Evolutionary conservation across 164 flowering plant species (phyloP).

Genomic region (Kalanchoe fedtschenkoi): DNA sequence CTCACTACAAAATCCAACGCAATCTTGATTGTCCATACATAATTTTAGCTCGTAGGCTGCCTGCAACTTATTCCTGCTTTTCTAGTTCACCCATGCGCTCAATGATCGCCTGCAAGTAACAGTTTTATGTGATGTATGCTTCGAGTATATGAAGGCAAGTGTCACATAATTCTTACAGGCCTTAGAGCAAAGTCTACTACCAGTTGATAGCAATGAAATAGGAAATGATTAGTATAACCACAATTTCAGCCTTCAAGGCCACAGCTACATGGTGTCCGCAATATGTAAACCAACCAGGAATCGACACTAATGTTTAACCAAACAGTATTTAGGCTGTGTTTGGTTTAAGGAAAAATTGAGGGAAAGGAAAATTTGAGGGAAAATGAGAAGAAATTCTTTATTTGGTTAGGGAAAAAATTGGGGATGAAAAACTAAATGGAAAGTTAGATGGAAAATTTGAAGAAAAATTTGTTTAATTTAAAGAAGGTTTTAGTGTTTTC

Average conservation of each 20-base stretch:
- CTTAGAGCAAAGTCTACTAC: not conserved
- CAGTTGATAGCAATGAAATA: too few species aligned
- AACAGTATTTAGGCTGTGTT: too few species aligned
- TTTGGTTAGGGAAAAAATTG: too few species aligned
- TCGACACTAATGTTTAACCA: not conserved
- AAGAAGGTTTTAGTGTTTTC: too few species aligned
- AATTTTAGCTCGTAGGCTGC: too few species aligned
- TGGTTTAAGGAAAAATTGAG: too few species aligned
- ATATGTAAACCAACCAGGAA: not conserved
- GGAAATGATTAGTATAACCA: not conserved
- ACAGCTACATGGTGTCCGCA: not conserved
- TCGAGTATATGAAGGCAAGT: not conserved
- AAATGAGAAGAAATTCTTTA: too few species aligned
- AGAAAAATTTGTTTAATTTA: not conserved
- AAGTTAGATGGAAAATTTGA: too few species aligned
- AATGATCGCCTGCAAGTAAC: constrained; percentile 69
- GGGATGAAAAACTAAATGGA: too few species aligned
- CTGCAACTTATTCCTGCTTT: constrained; percentile 79
- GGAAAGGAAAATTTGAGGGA: too few species aligned
- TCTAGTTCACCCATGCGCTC: constrained; percentile 98
- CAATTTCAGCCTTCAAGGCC: not conserved
- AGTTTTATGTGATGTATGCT: not conserved
- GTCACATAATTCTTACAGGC: not conserved
- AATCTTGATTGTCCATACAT: too few species aligned
- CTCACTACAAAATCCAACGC: too few species aligned